These are phyloP conservation scores for Caloboletus inedulis DNA, from an alignment of 1,284 basidiomycete genomes.

Conservation along the genomic window DNA sequence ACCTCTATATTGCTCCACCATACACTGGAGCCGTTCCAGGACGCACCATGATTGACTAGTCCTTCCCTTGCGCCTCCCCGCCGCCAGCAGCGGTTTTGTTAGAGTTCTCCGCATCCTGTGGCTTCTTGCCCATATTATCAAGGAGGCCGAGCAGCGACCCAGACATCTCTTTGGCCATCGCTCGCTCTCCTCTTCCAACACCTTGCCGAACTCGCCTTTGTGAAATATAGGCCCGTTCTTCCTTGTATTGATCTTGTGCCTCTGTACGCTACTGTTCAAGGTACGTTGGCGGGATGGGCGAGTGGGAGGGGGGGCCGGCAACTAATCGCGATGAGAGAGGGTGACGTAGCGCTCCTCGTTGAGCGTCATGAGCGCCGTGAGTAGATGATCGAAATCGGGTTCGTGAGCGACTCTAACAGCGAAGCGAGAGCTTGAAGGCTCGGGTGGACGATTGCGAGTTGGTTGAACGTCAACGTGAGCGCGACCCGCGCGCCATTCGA, in stretches of 20 bases:
- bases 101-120: slow-evolving; percentile 21
- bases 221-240: slow-evolving; percentile 91
- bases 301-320: slow-evolving; percentile 49
- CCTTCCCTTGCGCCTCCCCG: slow-evolving; percentile 11
- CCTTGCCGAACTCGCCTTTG: slow-evolving; percentile 75
- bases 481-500: slow-evolving; percentile 66
- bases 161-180: slow-evolving; percentile 62
- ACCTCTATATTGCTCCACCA: slow-evolving; percentile 10
- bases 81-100: slow-evolving; percentile 7
- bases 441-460: slow-evolving; percentile 52
- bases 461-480: slow-evolving; percentile 64
- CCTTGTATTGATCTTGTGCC: slow-evolving; percentile 79
- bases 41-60: not conserved
- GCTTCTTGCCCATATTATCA: slow-evolving; percentile 39
- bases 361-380: slow-evolving; percentile 74
- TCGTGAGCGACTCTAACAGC: slow-evolving; percentile 77
- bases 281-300: slow-evolving; percentile 71
- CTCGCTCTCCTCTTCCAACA: slow-evolving; percentile 82
- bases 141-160: slow-evolving; percentile 45
- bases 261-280: slow-evolving; percentile 88
- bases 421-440: slow-evolving; percentile 49
- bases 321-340: slow-evolving; percentile 68
- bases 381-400: slow-evolving; percentile 88
- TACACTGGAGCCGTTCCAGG: not conserved
- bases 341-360: slow-evolving; percentile 60